A percentile compares a stretch with the other conserved stretches of the same genome.
Evolutionary conservation across 2,329 filamentous ascomycete genomes (phyloP).

Genomic region (Fusarium pseudoanthophilum): DNA sequence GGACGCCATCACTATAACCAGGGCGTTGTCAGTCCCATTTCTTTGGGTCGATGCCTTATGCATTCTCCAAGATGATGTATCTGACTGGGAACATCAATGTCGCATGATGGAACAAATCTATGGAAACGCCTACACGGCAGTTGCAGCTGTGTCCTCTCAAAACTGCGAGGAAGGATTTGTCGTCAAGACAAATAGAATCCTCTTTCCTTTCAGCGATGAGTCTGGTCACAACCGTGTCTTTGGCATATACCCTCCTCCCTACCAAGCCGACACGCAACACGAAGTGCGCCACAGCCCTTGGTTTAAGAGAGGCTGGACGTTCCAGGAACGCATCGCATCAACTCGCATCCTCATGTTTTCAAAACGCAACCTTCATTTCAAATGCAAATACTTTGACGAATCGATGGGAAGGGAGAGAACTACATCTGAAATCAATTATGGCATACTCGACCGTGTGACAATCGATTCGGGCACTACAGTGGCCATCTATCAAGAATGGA

Average conservation of each 20-base stretch:
- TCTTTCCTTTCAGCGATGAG: background rate
- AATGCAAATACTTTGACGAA: background rate
- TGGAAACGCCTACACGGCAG: too few species aligned
- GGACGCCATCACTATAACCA: too few species aligned
- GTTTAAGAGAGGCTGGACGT: rapidly evolving
- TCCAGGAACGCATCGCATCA: background rate
- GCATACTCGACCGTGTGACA: background rate
- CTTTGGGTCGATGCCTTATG: too few species aligned
- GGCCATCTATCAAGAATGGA: background rate
- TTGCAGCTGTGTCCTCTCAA: rapidly evolving
- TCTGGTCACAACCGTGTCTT: too few species aligned
- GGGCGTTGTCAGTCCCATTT: too few species aligned
- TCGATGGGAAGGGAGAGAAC: rapidly evolving
- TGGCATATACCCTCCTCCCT: rapidly evolving
- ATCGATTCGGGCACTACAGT: background rate
- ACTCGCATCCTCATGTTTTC: background rate
- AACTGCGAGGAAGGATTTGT: too few species aligned
- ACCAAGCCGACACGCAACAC: rapidly evolving
- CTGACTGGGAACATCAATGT: too few species aligned
- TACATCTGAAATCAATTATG: rapidly evolving
- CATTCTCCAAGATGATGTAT: too few species aligned
- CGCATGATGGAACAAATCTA: too few species aligned
- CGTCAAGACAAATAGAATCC: rapidly evolving
- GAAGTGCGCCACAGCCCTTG: rapidly evolving
- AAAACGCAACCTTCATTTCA: rapidly evolving